Evolutionary conservation across 2,329 filamentous ascomycete species (phyloP).

Genomic region (Phyllosticta ampelicida): DNA sequence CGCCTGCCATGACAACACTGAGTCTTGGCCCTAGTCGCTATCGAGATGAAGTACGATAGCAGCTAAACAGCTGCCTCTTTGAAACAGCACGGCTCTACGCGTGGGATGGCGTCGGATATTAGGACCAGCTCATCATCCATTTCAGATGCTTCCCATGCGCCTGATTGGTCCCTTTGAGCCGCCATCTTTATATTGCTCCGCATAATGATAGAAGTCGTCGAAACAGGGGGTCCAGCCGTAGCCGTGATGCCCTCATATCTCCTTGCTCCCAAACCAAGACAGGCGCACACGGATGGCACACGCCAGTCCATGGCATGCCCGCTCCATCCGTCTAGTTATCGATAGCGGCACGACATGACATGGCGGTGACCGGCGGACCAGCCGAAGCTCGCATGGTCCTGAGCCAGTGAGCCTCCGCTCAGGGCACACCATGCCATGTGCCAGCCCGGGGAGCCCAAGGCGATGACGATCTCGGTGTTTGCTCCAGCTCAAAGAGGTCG

Average conservation of each 20-base stretch:
- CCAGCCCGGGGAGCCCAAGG: background rate
- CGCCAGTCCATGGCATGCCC: background rate
- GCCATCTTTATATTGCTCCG: background rate
- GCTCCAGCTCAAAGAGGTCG: background rate
- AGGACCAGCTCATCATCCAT: background rate
- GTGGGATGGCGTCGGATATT: background rate
- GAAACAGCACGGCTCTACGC: constrained; percentile 8
- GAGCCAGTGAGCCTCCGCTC: background rate
- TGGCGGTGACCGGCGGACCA: background rate
- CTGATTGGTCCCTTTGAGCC: background rate
- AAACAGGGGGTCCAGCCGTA: background rate
- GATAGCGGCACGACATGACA: background rate
- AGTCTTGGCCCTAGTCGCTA: background rate
- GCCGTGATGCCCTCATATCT: background rate
- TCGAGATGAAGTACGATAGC: background rate
- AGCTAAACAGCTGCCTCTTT: constrained; percentile 9
- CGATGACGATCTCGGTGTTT: background rate
- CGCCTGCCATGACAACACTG: background rate
- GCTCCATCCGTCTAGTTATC: background rate
- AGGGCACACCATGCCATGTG: background rate
- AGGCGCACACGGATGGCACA: too few relatives aligned
- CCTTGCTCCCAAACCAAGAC: too few relatives aligned
- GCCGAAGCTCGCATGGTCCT: background rate
- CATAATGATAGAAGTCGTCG: background rate
- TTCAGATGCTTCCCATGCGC: background rate